phyloP scores from a whole-genome alignment of 140 eudicot genomes.

The Bidens hawaiensis region DNA sequence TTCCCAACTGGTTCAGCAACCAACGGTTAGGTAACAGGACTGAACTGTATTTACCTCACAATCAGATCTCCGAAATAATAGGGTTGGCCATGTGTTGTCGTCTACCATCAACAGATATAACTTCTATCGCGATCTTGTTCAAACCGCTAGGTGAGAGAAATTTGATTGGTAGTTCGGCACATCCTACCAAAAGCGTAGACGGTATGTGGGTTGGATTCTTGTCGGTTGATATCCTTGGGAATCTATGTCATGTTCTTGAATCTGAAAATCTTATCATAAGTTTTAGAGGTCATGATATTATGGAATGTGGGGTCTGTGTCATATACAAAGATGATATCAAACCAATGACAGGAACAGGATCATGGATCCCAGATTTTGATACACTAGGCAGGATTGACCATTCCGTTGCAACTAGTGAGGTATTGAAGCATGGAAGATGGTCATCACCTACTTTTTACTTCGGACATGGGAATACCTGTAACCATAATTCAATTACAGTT shows the following conservation, averaged over 20 bases:
- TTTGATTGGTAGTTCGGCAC: background rate
- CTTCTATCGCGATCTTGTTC: background rate
- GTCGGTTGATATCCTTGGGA: conserved; percentile 3
- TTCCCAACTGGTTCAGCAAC: conserved; percentile 7
- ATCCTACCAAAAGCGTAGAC: background rate
- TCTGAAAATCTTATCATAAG: background rate
- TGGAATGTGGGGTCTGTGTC: conserved; percentile 2
- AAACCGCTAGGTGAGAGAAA: background rate
- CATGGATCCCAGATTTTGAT: conserved; percentile 1
- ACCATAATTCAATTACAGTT: background rate
- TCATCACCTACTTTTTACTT: conserved; percentile 2
- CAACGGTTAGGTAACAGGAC: background rate
- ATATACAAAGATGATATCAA: background rate
- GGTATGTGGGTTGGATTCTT: conserved; percentile 4
- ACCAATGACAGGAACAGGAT: background rate
- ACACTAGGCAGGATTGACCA: background rate
- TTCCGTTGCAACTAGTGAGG: background rate
- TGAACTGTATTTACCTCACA: background rate
- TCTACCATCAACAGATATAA: background rate
- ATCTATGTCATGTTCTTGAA: background rate
- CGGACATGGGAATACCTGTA: background rate
- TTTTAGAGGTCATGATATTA: background rate
- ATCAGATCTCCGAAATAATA: background rate
- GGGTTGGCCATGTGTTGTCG: conserved; percentile 6
- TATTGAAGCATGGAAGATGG: background rate